A percentile compares a stretch with the other conserved stretches of the same genome.
These are phyloP conservation scores for Babesia sp. DNA, from an alignment of 169 alveolate species.

Conservation along the genomic window DNA sequence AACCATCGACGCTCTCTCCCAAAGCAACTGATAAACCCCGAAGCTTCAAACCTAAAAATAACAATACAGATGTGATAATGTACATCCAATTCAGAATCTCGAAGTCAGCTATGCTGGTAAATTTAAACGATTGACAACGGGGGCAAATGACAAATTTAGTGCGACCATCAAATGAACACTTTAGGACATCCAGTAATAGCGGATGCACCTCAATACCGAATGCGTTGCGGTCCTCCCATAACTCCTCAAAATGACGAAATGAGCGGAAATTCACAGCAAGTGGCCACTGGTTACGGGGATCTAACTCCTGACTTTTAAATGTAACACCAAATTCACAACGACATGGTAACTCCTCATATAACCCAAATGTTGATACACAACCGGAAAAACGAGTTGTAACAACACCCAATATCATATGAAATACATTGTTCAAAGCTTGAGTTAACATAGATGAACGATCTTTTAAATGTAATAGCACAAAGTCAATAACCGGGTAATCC, in stretches of 20 bases:
- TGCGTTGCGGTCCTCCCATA: conserved; percentile 19
- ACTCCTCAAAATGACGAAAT: background rate
- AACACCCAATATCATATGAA: background rate
- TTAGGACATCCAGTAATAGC: background rate
- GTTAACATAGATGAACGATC: background rate
- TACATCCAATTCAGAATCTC: conserved; percentile 60
- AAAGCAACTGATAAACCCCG: background rate
- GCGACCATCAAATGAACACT: background rate
- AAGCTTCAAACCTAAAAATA: conserved; percentile 14
- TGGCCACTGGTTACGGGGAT: conserved; percentile 16
- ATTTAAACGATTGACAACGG: conserved; percentile 11
- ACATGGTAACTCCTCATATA: conserved; percentile 21
- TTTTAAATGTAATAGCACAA: conserved; percentile 2
- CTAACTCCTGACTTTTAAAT: background rate
- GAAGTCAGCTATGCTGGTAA: conserved; percentile 25
- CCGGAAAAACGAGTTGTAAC: background rate
- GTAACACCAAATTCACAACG: conserved; percentile 16
- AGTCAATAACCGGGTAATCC: background rate
- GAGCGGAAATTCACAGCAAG: background rate
- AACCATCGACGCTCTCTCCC: background rate
- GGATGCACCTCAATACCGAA: conserved; percentile 16
- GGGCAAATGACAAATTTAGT: conserved; percentile 2
- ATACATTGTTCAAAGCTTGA: background rate
- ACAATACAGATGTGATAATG: conserved; percentile 14
- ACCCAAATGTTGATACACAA: background rate